Evolutionary conservation across 331 rosid species (phyloP), one percentile per base, ranked within the genome.

Genomic region (Dryas integrifolia): DNA sequence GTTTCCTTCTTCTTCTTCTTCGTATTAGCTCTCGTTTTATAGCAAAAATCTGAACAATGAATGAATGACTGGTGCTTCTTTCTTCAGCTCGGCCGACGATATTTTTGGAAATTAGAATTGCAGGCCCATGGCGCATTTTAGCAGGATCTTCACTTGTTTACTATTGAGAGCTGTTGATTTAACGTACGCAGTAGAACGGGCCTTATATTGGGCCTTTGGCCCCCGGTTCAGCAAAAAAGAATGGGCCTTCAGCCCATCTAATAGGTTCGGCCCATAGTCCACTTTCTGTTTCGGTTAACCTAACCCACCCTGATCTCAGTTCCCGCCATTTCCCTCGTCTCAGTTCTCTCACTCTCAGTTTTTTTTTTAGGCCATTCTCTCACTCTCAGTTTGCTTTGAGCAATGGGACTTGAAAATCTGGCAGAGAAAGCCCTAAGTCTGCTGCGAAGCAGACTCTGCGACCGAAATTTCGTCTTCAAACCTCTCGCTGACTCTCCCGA

Each of bases 361-460:
- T 21, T 21, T 21, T 21, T 21, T 21, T 21, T 21, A 21, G 24
- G 24, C 24, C 24, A 21, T 21, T 68, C 50, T 58, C 24, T 1
- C 49, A 4, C 52, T 7, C 6, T 0, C 56, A 62, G 9, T 16
- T 47, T 4, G 65, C 48, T 14, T 48, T 5, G 41, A 7, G 53
- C 52, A 70, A 85, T 85, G 92, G 92, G 73, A 63, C 50, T 70
- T 68, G 86, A 80, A 75, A 76, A 73, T 70, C 85, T 69, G 70
- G 82, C 73, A 18, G 81, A 64, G 80, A 80, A 69, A 71, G 90
- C 96, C 49, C 79, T 89, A 66, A 66, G 47, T 49, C 69, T 91
- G n/a, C 86, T 91, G 50, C 86, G 96, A 18, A 80, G 72, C 73
- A 84, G 96, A 70, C 80, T 89, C 9, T 91, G 88, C 26, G 89